Base-by-base conservation (phyloP, 305 asterid genomes). In the Galium porrigens region DNA sequence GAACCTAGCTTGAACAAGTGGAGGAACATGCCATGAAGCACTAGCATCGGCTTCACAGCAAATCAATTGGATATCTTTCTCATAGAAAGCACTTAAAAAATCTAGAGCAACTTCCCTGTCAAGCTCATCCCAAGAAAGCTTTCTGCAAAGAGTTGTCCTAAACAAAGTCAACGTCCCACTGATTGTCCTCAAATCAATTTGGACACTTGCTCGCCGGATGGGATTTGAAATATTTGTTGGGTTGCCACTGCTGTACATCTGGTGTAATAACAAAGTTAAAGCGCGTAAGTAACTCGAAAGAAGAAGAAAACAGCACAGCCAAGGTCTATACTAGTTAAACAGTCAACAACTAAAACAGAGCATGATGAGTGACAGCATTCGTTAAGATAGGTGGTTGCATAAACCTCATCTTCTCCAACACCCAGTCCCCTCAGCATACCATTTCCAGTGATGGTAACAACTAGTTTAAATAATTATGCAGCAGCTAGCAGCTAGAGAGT, bases 151-250 rank as follows among this genome's bases (percentile, higher is more conserved):
- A 68, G 99, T 87, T 53, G 96, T 89, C 79, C 86, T 84, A 79
- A 80, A 92, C 72, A 92, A 75, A 54, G 85, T 87, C 77, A 92
- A 66, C 77, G 94, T 87, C 70, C 99, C 99, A 46, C 84, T 86
- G 29, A 56, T 69, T 61, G 95, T 87, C 78, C 75, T 87, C 84
- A 92, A 82, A 74, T 89, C 96, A 20, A 92, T 73, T 78, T 87
- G 89, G 63, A 94, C 88, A 68, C 88, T 82, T 33, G 95, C 99
- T 71, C 90, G 96, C 46, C 84, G 85, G 69, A 94, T 86, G 18
- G 99, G 99, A 73, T 94, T 94, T 29, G 97, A 94, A 70, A 94
- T 94, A 81, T 94, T 89, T 58, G 99, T 89, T 20, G 99, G 99
- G 70, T 94, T 94, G 22, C 97, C 99, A 44, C 97, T 94, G 70